Conservation (phyloP, 164 flowering plant species). For the Dillenia suffruticosa region DNA sequence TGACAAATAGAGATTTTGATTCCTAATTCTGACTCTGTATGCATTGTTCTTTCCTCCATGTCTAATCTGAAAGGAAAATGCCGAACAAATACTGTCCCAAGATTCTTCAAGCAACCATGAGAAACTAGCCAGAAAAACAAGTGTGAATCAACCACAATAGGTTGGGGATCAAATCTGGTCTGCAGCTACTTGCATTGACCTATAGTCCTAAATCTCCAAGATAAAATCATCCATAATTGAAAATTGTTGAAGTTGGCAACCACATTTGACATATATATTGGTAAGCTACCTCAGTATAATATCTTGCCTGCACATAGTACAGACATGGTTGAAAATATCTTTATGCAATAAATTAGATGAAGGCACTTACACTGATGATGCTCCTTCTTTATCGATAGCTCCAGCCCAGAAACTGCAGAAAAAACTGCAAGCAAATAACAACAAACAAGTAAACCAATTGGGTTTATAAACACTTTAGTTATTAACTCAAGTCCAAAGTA, state of each 20-base stretch:
- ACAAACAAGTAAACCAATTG: constrained; percentile 5
- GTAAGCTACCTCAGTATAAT: too few species aligned
- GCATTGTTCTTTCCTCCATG: too few species aligned
- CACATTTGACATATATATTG: too few species aligned
- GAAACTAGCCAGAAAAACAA: not conserved
- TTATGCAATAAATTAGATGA: not conserved
- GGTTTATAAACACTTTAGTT: not conserved
- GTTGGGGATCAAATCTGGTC: not conserved
- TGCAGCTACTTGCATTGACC: too few species aligned
- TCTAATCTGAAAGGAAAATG: too few species aligned
- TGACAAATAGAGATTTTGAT: too few species aligned
- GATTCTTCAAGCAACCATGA: not conserved
- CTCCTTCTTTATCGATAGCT: constrained; percentile 60
- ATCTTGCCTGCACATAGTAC: too few species aligned
- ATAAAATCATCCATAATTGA: too few species aligned
- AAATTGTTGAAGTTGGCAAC: too few species aligned
- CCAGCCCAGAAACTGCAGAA: constrained; percentile 74
- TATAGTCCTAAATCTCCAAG: too few species aligned
- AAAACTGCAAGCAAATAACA: constrained; percentile 45
- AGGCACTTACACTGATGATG: constrained; percentile 62
- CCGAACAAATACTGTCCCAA: not conserved
- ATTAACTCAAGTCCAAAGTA: not conserved
- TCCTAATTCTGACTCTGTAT: too few species aligned
- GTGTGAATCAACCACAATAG: not conserved
- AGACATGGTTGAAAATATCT: too few species aligned